Evolutionary conservation across 2,329 filamentous ascomycete species (phyloP).

Genomic region (Cytospora paraplurivora): DNA sequence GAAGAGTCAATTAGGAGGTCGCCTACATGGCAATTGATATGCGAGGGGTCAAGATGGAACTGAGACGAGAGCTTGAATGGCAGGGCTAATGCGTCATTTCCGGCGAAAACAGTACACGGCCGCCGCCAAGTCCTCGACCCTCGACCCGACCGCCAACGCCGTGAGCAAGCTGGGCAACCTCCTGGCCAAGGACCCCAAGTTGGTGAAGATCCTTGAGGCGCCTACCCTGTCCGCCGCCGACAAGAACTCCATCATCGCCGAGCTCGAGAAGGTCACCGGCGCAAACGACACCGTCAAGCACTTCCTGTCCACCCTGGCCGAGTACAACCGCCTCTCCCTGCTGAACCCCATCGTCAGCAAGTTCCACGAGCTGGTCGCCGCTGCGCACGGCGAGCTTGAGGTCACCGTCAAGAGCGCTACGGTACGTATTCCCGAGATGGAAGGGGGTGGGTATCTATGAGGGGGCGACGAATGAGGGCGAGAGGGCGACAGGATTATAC

Average conservation of each 20-base stretch:
- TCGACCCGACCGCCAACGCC: slow-evolving; percentile 84
- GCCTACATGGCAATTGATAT: slow-evolving; percentile 10
- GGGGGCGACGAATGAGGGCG: slow-evolving; percentile 11
- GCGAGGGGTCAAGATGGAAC: slow-evolving; percentile 9
- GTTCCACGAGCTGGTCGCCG: slow-evolving; percentile 85
- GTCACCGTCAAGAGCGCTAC: slow-evolving; percentile 86
- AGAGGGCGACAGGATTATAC: slow-evolving; percentile 11
- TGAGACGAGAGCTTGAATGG: slow-evolving; percentile 7
- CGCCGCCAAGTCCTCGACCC: slow-evolving; percentile 80
- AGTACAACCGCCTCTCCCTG: slow-evolving; percentile 91
- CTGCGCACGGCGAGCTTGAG: slow-evolving; percentile 90
- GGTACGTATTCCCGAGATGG: slow-evolving; percentile 56
- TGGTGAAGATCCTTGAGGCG: slow-evolving; percentile 71
- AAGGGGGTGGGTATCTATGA: neutral
- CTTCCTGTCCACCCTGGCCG: slow-evolving; percentile 85
- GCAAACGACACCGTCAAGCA: slow-evolving; percentile 83
- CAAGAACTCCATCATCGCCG: slow-evolving; percentile 82
- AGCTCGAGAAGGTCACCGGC: slow-evolving; percentile 83
- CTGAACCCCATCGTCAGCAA: slow-evolving; percentile 83
- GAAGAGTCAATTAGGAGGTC: neutral
- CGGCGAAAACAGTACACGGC: slow-evolving; percentile 78
- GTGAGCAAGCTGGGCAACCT: slow-evolving; percentile 70
- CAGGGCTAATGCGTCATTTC: slow-evolving; percentile 44
- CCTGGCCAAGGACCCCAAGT: slow-evolving; percentile 82
- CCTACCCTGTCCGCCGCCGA: slow-evolving; percentile 78